These are phyloP conservation scores for Taxawa tesnikishii DNA, from an alignment of 2,329 filamentous ascomycete genomes.

Conservation along the genomic window DNA sequence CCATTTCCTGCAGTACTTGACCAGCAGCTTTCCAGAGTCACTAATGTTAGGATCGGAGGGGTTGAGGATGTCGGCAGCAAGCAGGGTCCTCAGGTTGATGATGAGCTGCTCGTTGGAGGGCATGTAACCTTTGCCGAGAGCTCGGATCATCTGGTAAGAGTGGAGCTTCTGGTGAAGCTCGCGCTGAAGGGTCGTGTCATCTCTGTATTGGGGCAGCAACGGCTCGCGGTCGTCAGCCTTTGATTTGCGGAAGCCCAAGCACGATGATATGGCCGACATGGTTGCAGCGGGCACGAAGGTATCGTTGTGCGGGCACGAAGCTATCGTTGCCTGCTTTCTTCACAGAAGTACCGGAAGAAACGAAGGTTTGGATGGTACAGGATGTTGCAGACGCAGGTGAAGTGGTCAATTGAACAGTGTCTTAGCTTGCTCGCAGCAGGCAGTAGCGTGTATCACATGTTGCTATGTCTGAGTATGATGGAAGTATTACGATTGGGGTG, in stretches of 20 bases:
- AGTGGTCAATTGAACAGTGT: no score
- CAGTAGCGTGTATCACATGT: no score
- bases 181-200: conserved; percentile 68
- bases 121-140: conserved; percentile 75
- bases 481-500: no score
- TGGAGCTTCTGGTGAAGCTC: conserved; percentile 81
- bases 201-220: conserved; percentile 68
- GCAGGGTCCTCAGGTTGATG: conserved; percentile 64
- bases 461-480: no score
- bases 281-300: no score
- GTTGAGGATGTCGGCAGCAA: conserved; percentile 68
- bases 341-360: no score
- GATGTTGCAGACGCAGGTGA: no score
- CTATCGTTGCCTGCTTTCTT: no score
- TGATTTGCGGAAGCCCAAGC: conserved; percentile 47
- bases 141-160: conserved; percentile 81
- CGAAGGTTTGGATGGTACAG: no score
- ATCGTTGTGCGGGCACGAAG: no score
- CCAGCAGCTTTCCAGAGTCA: conserved; percentile 60
- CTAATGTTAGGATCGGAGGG: conserved; percentile 64
- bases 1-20: conserved; percentile 61
- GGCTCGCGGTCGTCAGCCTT: conserved; percentile 56
- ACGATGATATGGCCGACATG: conserved; percentile 51
- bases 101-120: conserved; percentile 79
- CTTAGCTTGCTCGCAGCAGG: no score